Evolutionary conservation across 495 filamentous ascomycete species (phyloP).

Genomic region (Neurospora sp.): DNA sequence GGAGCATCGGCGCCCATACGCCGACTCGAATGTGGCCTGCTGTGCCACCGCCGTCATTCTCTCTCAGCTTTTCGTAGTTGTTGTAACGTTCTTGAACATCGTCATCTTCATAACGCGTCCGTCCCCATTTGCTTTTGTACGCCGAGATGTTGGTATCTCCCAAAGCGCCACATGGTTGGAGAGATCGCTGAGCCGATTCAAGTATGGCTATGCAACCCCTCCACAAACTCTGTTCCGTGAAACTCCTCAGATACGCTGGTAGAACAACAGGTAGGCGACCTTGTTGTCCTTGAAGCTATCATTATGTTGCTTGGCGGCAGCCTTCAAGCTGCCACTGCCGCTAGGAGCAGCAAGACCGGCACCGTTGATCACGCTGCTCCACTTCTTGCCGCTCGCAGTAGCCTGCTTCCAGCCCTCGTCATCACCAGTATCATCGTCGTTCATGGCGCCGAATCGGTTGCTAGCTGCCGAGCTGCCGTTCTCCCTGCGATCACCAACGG

Average conservation of each 20-base stretch:
- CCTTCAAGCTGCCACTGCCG: conserved; percentile 35
- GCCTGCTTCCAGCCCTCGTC: conserved; percentile 84
- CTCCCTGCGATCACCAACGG: conserved; percentile 34
- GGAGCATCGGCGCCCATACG: neutral
- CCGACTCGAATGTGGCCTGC: neutral
- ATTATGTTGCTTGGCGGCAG: conserved; percentile 48
- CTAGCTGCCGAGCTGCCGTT: conserved; percentile 11
- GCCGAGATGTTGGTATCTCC: neutral
- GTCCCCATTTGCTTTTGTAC: neutral
- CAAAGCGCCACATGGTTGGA: neutral
- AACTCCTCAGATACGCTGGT: conserved; percentile 56
- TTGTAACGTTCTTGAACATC: neutral
- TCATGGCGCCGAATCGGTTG: conserved; percentile 63
- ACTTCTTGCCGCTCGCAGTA: conserved; percentile 57
- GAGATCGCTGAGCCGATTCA: neutral
- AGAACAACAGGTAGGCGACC: conserved; percentile 93
- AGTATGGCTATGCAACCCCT: neutral
- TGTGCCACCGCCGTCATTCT: neutral
- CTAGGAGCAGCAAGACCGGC: conserved; percentile 27
- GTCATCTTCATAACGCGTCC: neutral
- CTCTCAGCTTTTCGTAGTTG: neutral
- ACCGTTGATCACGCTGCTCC: conserved; percentile 56
- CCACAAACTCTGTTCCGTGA: neutral
- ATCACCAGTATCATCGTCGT: conserved; percentile 56
- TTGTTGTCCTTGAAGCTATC: conserved; percentile 82